Evolutionary conservation across 192 early-diverging fungal genomes (phyloP).

Genomic region (Coemansia sp.): DNA sequence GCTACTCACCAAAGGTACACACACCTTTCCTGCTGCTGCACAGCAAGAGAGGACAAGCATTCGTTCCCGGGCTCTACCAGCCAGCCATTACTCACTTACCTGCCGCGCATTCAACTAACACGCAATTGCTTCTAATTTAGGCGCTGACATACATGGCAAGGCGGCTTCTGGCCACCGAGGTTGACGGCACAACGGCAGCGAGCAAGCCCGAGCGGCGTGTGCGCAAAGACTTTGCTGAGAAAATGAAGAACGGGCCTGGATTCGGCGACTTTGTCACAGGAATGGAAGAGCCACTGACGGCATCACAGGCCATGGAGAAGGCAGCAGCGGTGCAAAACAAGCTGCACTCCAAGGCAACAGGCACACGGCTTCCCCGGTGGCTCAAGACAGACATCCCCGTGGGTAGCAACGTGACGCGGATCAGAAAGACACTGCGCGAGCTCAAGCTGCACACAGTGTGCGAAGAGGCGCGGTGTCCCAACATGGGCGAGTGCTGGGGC

Average conservation of each 20-base stretch:
- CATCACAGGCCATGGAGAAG: conserved; percentile 28
- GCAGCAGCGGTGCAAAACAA: conserved; percentile 5
- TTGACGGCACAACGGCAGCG: conserved; percentile 1
- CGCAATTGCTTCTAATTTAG: too few species aligned
- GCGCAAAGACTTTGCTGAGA: conserved; percentile 44
- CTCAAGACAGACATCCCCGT: conserved; percentile 90
- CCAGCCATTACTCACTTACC: too few species aligned
- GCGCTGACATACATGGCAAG: too few species aligned
- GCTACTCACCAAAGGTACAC: conserved; percentile 4
- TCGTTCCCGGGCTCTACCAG: too few species aligned
- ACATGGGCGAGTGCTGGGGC: conserved; percentile 99
- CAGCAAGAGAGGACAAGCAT: too few species aligned
- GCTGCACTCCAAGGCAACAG: conserved; percentile 1
- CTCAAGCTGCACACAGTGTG: conserved; percentile 96
- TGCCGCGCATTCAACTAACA: too few species aligned
- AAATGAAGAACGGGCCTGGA: conserved; percentile 48
- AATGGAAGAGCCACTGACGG: conserved; percentile 21
- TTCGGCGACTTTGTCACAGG: conserved; percentile 53
- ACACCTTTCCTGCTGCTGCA: too few species aligned
- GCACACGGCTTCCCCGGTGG: conserved; percentile 77
- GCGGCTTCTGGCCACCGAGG: conserved; percentile 32
- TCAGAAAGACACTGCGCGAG: conserved; percentile 90
- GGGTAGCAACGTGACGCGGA: conserved; percentile 71
- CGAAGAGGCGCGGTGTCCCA: conserved; percentile 96
- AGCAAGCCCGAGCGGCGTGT: conserved; percentile 19